Base-by-base conservation (phyloP, 306 rosid species). In the Quercus parvula region DNA sequence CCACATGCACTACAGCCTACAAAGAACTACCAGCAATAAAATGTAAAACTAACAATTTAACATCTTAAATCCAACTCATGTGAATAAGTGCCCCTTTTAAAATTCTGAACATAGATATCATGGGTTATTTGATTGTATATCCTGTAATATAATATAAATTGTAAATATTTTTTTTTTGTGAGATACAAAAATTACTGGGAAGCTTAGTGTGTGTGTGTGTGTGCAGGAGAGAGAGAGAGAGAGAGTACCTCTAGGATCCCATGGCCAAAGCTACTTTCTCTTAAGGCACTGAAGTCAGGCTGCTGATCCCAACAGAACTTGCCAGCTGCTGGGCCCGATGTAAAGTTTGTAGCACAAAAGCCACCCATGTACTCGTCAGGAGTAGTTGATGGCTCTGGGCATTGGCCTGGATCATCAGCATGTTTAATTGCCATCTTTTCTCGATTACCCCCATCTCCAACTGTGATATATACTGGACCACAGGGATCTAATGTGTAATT, bases 361-460 rank as follows among this genome's bases (percentile, higher is more conserved):
- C 87, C 90, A 66, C 92, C 95, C 77, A 89, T 70, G 73, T 75
- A 75, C 17, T 82, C 57, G 64, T 86, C 91, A 20, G 81, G 84
- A 70, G 90, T 78, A 56, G 84, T 85, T 70, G 59, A 82, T 74
- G 95, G 95, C 55, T 87, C 83, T 38, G 87, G 94, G 86, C 92
- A 94, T 5, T 84, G 71, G 74, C 90, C 94, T 22, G 90, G 92
- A 61, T 89, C 94, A 75, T 92, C 94, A 44, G 90, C 87, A 20
- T 87, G 73, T 12, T 62, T 19, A 35, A 77, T 74, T 51, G 98
- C 85, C 98, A 91, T 90, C 88, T 90, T 91, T 88, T 94, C 98
- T 83, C 94, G 84, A 44, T 94, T 94, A 67, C 95, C 98, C 38
- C 95, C 97, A 70, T 94, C 98, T 57, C 97, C 98, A 64, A 94